Evolutionary conservation across 495 filamentous ascomycete species (phyloP).

Genomic region (Penicillium longicatenatum): DNA sequence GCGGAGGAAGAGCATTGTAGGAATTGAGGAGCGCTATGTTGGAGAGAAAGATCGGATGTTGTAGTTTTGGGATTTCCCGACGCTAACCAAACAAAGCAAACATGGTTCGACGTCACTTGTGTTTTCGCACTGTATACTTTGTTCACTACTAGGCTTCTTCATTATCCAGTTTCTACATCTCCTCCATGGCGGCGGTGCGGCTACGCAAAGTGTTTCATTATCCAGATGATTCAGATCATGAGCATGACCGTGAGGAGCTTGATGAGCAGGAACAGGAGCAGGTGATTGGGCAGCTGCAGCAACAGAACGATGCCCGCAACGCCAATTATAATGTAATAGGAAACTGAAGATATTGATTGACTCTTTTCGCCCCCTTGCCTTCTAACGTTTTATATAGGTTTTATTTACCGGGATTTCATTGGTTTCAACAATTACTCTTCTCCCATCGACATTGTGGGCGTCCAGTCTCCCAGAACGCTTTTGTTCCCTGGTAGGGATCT

Average conservation of each 20-base stretch:
- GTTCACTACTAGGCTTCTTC: neutral
- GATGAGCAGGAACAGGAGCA: conserved; percentile 78
- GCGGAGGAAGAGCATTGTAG: conserved; percentile 19
- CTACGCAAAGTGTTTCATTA: conserved; percentile 66
- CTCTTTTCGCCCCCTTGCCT: neutral
- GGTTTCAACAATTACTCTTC: conserved; percentile 51
- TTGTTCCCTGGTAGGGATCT: conserved; percentile 56
- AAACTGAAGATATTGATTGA: neutral
- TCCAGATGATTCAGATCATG: conserved; percentile 51
- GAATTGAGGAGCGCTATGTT: neutral
- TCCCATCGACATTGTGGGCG: conserved; percentile 49
- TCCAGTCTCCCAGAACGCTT: conserved; percentile 28
- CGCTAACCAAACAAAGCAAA: conserved; percentile 40
- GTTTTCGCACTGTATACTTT: neutral
- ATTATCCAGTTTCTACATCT: neutral
- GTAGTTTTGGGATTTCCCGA: conserved; percentile 2
- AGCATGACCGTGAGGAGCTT: conserved; percentile 49
- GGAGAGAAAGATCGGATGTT: conserved; percentile 6
- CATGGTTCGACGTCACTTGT: conserved; percentile 18
- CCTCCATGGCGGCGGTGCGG: conserved; percentile 50
- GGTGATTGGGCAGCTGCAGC: conserved; percentile 59
- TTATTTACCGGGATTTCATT: conserved; percentile 61
- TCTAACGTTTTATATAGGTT: conserved; percentile 32
- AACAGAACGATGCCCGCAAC: conserved; percentile 60
- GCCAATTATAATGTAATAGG: conserved; percentile 55